Percentiles rank a stretch among this genome's conserved stretches.
These are phyloP conservation scores for Rhodotorula sp. DNA, from an alignment of 1,284 basidiomycete genomes.

Conservation along the genomic window DNA sequence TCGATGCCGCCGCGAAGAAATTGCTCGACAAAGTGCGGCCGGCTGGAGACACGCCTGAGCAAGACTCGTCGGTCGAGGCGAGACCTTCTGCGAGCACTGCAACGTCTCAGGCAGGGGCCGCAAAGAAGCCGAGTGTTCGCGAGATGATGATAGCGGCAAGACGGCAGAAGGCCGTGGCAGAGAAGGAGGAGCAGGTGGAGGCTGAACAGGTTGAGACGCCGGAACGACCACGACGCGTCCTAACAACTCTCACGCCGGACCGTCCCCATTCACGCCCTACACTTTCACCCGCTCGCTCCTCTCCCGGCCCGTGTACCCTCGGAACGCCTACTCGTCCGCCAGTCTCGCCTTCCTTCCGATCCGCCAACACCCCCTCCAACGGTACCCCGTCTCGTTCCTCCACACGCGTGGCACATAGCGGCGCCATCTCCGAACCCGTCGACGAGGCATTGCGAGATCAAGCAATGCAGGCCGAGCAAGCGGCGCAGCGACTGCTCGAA, in stretches of 20 bases:
- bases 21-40: conserved; percentile 82
- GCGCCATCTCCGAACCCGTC: conserved; percentile 55
- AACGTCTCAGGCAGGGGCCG: not conserved
- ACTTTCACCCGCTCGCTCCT: not conserved
- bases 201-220: not conserved
- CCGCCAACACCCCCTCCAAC: not conserved
- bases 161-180: conserved; percentile 11
- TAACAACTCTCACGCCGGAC: not conserved
- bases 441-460: conserved; percentile 79
- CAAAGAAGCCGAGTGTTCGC: conserved; percentile 29
- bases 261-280: not conserved
- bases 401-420: not conserved
- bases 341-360: not conserved
- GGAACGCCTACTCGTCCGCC: not conserved
- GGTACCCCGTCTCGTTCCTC: not conserved
- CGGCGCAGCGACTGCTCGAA: conserved; percentile 59
- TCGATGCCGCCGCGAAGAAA: conserved; percentile 72
- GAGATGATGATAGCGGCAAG: conserved; percentile 34
- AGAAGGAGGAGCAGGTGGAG: not conserved
- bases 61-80: conserved; percentile 44
- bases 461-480: conserved; percentile 82
- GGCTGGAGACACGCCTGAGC: conserved; percentile 41
- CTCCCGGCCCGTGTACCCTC: not conserved
- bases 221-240: not conserved
- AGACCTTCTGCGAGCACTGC: conserved; percentile 41